A percentile compares a stretch with the other conserved stretches of the same genome.
These are phyloP conservation scores for Ilyonectria mors-panacis DNA, from an alignment of 2,329 filamentous ascomycete species.

Conservation along the genomic window DNA sequence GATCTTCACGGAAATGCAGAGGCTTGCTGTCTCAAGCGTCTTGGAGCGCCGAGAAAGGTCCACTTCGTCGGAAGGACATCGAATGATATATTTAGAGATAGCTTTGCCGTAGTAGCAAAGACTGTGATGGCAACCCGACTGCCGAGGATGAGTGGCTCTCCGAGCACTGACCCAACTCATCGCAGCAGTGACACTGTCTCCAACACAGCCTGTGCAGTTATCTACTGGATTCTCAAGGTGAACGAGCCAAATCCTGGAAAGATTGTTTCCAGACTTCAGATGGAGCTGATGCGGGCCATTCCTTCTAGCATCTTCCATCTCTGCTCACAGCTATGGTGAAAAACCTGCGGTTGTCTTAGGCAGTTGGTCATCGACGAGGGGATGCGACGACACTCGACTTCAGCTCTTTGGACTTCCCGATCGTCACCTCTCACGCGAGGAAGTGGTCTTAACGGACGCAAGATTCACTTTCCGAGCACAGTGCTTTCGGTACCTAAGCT, in stretches of 20 bases:
- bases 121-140: conserved; percentile 26
- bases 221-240: conserved; percentile 35
- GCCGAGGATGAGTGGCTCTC: conserved; percentile 27
- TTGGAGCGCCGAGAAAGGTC: conserved; percentile 18
- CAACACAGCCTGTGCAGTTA: conserved; percentile 32
- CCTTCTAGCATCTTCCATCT: conserved; percentile 10
- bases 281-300: conserved; percentile 30
- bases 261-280: conserved; percentile 23
- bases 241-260: conserved; percentile 23
- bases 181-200: conserved; percentile 33
- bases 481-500: conserved; percentile 31
- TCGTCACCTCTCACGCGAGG: conserved; percentile 28
- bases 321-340: conserved; percentile 26
- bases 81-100: conserved; percentile 33
- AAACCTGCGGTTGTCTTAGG: conserved; percentile 28
- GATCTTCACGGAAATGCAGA: conserved; percentile 31
- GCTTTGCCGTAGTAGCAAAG: conserved; percentile 26
- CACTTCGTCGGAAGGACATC: not conserved
- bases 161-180: conserved; percentile 36
- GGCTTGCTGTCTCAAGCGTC: conserved; percentile 22
- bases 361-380: conserved; percentile 32
- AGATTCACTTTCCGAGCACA: conserved; percentile 33
- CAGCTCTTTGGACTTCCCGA: conserved; percentile 30
- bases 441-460: conserved; percentile 24
- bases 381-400: conserved; percentile 33